These are phyloP conservation scores for Pythium utonaiense DNA, from an alignment of 352 stramenopile species.

Conservation along the genomic window DNA sequence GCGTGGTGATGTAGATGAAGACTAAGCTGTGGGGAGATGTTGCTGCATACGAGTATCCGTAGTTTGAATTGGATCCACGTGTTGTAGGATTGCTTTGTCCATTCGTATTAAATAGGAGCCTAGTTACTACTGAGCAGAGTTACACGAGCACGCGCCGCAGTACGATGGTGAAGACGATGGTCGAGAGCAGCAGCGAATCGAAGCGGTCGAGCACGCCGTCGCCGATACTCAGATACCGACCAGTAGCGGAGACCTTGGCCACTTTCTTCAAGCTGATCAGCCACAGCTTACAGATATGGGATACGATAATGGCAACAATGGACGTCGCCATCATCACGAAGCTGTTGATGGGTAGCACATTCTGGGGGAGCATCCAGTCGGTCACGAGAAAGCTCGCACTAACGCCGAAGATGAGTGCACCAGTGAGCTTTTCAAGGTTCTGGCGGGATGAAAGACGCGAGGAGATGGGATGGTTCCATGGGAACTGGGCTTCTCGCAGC, in stretches of 20 bases:
- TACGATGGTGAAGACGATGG: slow-evolving; percentile 37
- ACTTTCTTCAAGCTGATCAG: slow-evolving; percentile 64
- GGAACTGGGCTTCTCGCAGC: slow-evolving; percentile 44
- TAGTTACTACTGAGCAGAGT: too few relatives aligned
- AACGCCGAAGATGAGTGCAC: slow-evolving; percentile 38
- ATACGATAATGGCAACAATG: slow-evolving; percentile 36
- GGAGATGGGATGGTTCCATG: slow-evolving; percentile 52
- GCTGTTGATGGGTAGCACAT: slow-evolving; percentile 11
- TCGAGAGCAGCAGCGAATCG: slow-evolving; percentile 57
- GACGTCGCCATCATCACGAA: slow-evolving; percentile 33
- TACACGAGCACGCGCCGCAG: slow-evolving; percentile 12
- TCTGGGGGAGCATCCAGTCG: slow-evolving; percentile 27
- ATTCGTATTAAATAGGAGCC: too few relatives aligned
- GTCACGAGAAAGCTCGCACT: slow-evolving; percentile 35
- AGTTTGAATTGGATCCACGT: too few relatives aligned
- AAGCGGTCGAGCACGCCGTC: slow-evolving; percentile 54
- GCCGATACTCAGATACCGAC: slow-evolving; percentile 40
- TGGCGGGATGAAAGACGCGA: slow-evolving; percentile 48
- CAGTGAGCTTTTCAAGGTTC: slow-evolving; percentile 57
- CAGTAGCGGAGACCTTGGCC: slow-evolving; percentile 39
- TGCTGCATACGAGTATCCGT: too few relatives aligned
- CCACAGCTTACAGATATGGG: slow-evolving; percentile 55
- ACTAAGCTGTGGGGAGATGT: too few relatives aligned
- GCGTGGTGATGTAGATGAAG: slow-evolving; percentile 10
- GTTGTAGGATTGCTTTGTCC: too few relatives aligned